phyloP scores from a whole-genome alignment of 176 grass and related monocot species.

The Pontederia paniculata region DNA sequence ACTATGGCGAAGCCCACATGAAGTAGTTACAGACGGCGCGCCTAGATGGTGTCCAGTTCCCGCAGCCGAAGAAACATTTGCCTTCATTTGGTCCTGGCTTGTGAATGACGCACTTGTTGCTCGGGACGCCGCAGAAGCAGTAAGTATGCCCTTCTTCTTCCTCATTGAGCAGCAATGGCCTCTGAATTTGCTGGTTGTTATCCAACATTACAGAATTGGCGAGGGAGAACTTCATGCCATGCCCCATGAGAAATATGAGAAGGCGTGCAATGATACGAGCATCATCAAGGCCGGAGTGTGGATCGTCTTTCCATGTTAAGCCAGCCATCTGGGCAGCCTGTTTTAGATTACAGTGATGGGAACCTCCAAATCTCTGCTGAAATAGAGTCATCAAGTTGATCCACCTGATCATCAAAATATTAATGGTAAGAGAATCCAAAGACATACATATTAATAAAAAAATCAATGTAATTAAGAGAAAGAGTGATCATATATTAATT shows the following conservation, averaged over 20 bases:
- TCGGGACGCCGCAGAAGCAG: slow-evolving; percentile 65
- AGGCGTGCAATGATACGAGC: slow-evolving; percentile 80
- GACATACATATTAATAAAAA: too few relatives aligned
- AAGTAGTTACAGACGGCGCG: slow-evolving; percentile 55
- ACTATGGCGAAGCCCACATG: slow-evolving; percentile 41
- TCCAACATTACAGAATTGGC: slow-evolving; percentile 51
- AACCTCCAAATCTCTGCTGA: slow-evolving; percentile 48
- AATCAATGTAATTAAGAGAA: too few relatives aligned
- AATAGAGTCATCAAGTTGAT: slow-evolving; percentile 83
- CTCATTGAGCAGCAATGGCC: slow-evolving; percentile 14
- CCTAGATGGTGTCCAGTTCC: too few relatives aligned
- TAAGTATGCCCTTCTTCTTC: slow-evolving; percentile 34
- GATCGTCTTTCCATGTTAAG: slow-evolving; percentile 68
- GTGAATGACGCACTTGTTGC: slow-evolving; percentile 50
- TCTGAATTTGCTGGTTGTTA: slow-evolving; percentile 20
- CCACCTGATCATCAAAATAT: slow-evolving; percentile 36
- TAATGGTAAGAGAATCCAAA: too few relatives aligned
- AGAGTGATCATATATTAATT: slow-evolving; percentile 1
- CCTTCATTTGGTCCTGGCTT: slow-evolving; percentile 71
- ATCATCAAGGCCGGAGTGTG: slow-evolving; percentile 75
- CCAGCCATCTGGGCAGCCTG: slow-evolving; percentile 77
- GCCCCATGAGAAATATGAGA: slow-evolving; percentile 56
- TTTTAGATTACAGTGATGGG: slow-evolving; percentile 57
- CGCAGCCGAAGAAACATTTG: slow-evolving; percentile 3
- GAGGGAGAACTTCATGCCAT: slow-evolving; percentile 70